phyloP scores from a whole-genome alignment of 2,329 filamentous ascomycete species.

The Microdochium paspali region DNA sequence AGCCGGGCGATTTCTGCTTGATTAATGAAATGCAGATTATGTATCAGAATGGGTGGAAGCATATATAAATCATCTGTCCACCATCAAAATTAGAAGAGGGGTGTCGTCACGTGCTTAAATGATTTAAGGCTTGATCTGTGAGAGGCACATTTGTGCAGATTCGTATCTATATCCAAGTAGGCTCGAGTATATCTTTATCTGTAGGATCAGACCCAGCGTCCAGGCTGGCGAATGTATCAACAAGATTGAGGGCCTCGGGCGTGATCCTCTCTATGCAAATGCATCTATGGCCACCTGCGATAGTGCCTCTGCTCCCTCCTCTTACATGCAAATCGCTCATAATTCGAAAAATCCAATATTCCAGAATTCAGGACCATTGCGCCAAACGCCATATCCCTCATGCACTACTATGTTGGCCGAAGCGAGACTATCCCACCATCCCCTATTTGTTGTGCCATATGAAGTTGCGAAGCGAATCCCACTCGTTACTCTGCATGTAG shows the following conservation, averaged over 20 bases:
- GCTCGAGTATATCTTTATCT: not conserved
- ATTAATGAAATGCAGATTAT: conserved; percentile 53
- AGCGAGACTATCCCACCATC: too few species aligned
- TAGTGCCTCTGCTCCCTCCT: not conserved
- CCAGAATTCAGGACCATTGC: not conserved
- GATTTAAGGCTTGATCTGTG: not conserved
- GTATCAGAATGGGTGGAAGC: conserved; percentile 48
- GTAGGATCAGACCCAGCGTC: too few species aligned
- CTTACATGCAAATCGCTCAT: too few species aligned
- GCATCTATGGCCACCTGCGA: not conserved
- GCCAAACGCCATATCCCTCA: too few species aligned
- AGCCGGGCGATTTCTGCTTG: conserved; percentile 39
- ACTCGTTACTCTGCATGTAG: conserved; percentile 80
- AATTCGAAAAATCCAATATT: too few species aligned
- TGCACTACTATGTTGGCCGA: too few species aligned
- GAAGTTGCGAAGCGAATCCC: conserved; percentile 79
- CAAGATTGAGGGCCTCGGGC: too few species aligned
- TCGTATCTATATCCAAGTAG: not conserved
- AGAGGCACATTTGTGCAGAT: not conserved
- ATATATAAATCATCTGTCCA: conserved; percentile 30
- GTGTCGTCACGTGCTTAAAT: too few species aligned
- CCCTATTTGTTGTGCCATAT: conserved; percentile 69
- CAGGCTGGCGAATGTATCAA: too few species aligned
- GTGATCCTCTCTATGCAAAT: not conserved
- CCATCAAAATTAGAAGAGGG: not conserved